A percentile compares a stretch with the other conserved stretches of the same genome.
Conservation (phyloP, 441 rosid genomes). For the Jatropha podagrica region DNA sequence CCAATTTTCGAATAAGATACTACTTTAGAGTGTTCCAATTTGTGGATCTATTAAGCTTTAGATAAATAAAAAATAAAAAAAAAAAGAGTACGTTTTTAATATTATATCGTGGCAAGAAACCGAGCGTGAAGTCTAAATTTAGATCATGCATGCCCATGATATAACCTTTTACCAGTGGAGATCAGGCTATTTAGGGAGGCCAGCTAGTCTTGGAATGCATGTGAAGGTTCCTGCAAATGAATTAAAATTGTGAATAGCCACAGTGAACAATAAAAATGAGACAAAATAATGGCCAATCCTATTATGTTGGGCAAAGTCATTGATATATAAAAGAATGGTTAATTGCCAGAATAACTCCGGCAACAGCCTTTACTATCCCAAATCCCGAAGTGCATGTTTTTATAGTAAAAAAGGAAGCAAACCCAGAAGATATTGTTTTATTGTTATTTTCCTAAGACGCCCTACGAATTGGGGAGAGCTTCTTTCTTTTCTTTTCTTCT, state of each 20-base stretch:
- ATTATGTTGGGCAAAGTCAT: not conserved
- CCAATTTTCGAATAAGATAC: not conserved
- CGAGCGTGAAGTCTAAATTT: constrained; percentile 1
- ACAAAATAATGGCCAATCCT: not conserved
- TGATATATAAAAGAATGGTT: not conserved
- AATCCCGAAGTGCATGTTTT: constrained; percentile 32
- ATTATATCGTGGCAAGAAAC: not conserved
- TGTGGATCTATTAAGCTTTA: not conserved
- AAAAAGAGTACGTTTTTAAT: too few species aligned
- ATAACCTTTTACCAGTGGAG: not conserved
- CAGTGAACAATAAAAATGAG: not conserved
- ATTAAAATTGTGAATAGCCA: not conserved
- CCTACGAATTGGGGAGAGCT: constrained; percentile 19
- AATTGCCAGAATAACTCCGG: not conserved
- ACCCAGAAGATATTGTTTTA: constrained; percentile 1
- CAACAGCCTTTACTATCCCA: constrained; percentile 13
- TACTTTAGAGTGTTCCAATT: not conserved
- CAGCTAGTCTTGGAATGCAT: not conserved
- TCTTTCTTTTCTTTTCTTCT: not conserved
- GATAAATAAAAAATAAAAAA: not conserved
- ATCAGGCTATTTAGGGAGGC: not conserved
- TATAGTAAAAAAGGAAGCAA: constrained; percentile 15
- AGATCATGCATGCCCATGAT: constrained; percentile 3
- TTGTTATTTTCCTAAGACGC: constrained; percentile 14
- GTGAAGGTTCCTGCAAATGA: not conserved